Evolutionary conservation across 2,329 filamentous ascomycete species (phyloP).

Genomic region (Ceratocystis lukuohia): DNA sequence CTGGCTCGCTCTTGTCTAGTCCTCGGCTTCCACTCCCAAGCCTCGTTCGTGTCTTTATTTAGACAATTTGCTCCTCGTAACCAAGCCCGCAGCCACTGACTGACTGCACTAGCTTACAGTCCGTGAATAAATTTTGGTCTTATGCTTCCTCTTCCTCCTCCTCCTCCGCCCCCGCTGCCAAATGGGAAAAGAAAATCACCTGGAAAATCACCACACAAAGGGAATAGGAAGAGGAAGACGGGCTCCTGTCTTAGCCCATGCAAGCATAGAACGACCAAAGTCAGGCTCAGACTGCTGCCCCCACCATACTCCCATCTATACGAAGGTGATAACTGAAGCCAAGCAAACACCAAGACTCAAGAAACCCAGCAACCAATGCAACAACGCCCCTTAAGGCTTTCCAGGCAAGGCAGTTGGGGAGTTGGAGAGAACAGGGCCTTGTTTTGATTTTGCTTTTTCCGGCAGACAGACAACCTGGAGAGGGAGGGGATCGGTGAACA

Average conservation of each 20-base stretch:
- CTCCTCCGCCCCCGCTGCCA: not conserved
- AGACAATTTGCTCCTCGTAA: not conserved
- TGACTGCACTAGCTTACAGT: not conserved
- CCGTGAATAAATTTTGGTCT: not conserved
- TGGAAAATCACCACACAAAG: not conserved
- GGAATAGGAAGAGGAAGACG: not conserved
- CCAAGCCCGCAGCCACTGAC: not conserved
- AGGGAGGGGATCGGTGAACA: no score
- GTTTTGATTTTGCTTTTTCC: no score
- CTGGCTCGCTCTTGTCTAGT: not conserved
- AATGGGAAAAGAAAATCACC: not conserved
- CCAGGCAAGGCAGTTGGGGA: no score
- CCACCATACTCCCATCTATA: not conserved
- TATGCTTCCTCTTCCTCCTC: not conserved
- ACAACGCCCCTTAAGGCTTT: not conserved
- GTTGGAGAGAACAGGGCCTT: no score
- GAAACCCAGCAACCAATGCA: not conserved
- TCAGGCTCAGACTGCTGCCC: not conserved
- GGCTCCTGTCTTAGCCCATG: not conserved
- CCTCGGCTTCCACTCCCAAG: constrained; percentile 41
- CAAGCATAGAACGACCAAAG: not conserved
- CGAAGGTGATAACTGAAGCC: not conserved
- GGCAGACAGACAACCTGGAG: no score
- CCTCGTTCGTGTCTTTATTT: constrained; percentile 7
- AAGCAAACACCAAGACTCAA: not conserved